Base-by-base conservation (phyloP, 345 rosid genomes). In the Zanthoxylum bungeanum region DNA sequence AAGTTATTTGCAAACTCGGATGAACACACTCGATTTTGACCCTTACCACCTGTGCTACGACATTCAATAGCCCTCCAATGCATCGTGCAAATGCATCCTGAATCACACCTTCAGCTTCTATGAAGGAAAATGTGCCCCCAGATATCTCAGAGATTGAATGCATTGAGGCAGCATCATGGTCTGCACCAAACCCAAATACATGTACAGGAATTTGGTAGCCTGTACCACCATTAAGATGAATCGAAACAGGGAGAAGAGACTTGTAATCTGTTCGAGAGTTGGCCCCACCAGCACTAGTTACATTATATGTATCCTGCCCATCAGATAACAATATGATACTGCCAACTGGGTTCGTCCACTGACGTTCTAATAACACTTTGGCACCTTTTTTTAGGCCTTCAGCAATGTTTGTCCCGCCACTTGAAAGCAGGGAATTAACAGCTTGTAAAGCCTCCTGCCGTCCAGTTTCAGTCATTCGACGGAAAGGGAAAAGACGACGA, bases 1-100 rank as follows among this genome's bases (percentile, higher is more conserved):
- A 85, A 69, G 66, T 77, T 49, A 93, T 83, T 72, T 44, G 81
- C 75, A 93, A 68, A 66, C 70, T 33, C 0, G 83, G 78, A 75
- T 88, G 82, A 63, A 73, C 79, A 30, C 91, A 88, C 73, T 91
- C 93, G 1, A 93, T 52, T 76, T 65, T 80, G 53, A 93, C 87
- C 58, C 73, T 77, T 3, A 89, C 79, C 75, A 88, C 97, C 78
- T 93, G 98, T 67, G 79, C 90, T 24, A 96, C 97, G 27, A 96
- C 99, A 63, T 94, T 96, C 50, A 96, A 83, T 60, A 96, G 87
- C 44, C 99, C 99, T 17, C 98, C 99, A 70, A 96, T 93, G 77
- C 99, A 96, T 78, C 93, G 99, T 3, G 99, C 99, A 77, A 96
- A 93, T 27, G 99, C 98, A 80, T 96, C 99, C 83, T 96, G 99